phyloP scores from a whole-genome alignment of 2,329 filamentous ascomycete genomes.

The Diaporthe helianthi region DNA sequence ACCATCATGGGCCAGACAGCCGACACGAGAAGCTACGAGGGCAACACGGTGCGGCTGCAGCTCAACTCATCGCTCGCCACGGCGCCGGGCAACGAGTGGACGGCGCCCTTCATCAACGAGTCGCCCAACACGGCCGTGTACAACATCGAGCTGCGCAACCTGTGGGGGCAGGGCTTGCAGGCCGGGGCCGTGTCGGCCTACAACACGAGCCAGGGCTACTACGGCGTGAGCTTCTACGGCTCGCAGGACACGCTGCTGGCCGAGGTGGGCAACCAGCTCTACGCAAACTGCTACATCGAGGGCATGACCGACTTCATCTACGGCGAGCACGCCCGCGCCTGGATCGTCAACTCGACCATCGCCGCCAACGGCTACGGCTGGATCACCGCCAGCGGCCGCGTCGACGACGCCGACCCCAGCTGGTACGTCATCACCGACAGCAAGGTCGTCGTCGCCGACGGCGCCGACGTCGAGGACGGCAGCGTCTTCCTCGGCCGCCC shows the following conservation, averaged over 20 bases:
- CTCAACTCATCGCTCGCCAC: conserved; percentile 15
- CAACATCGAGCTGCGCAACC: conserved; percentile 63
- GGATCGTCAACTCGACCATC: conserved; percentile 60
- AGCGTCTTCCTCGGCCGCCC: conserved; percentile 59
- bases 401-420: conserved; percentile 44
- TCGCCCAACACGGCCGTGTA: conserved; percentile 57
- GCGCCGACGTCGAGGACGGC: conserved; percentile 47
- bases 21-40: conserved; percentile 51
- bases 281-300: conserved; percentile 59
- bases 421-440: conserved; percentile 65
- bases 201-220: conserved; percentile 60
- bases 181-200: conserved; percentile 61
- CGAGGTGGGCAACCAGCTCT: conserved; percentile 59
- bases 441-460: conserved; percentile 49
- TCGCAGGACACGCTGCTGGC: conserved; percentile 64
- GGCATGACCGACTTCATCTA: conserved; percentile 68
- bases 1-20: conserved; percentile 62
- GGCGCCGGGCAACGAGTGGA: conserved; percentile 36
- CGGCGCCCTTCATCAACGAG: conserved; percentile 54
- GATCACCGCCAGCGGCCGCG: conserved; percentile 53
- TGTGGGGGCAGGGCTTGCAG: conserved; percentile 54
- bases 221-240: conserved; percentile 59
- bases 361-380: conserved; percentile 54
- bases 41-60: conserved; percentile 49
- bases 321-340: conserved; percentile 58